Conservation (phyloP, 495 filamentous ascomycete species). For the Hyaloscypha variabilis region DNA sequence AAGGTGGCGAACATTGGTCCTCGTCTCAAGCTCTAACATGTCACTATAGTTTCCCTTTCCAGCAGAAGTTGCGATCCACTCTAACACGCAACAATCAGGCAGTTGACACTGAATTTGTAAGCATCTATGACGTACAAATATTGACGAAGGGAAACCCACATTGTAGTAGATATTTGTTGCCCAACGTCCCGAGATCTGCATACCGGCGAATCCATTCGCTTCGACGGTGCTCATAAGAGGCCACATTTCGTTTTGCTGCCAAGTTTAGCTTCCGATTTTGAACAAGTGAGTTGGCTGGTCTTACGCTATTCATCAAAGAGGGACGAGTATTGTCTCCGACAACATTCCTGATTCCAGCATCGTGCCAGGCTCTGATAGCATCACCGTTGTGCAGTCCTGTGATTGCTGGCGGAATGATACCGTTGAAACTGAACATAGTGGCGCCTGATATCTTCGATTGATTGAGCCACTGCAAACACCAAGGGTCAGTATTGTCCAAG, state of each 20-base stretch:
- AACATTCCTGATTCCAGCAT: slow-evolving; percentile 59
- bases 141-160: not conserved
- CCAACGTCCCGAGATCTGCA: slow-evolving; percentile 64
- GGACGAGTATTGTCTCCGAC: slow-evolving; percentile 66
- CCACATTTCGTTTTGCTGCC: slow-evolving; percentile 49
- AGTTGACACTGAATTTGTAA: no score
- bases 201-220: slow-evolving; percentile 54
- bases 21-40: no score
- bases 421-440: slow-evolving; percentile 45
- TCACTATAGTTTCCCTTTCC: no score
- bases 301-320: slow-evolving; percentile 42
- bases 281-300: not conserved
- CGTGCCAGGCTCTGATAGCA: slow-evolving; percentile 59
- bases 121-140: not conserved
- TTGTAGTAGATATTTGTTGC: slow-evolving; percentile 68
- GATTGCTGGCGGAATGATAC: slow-evolving; percentile 66
- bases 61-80: no score
- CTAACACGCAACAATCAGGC: no score
- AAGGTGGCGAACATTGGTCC: no score
- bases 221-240: slow-evolving; percentile 54
- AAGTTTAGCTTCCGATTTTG: not conserved
- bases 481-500: no score
- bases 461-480: no score
- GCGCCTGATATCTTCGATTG: no score
- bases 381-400: slow-evolving; percentile 68